Evolutionary conservation across 768 basidiomycete species (phyloP).

Genomic region (Russula earlei): DNA sequence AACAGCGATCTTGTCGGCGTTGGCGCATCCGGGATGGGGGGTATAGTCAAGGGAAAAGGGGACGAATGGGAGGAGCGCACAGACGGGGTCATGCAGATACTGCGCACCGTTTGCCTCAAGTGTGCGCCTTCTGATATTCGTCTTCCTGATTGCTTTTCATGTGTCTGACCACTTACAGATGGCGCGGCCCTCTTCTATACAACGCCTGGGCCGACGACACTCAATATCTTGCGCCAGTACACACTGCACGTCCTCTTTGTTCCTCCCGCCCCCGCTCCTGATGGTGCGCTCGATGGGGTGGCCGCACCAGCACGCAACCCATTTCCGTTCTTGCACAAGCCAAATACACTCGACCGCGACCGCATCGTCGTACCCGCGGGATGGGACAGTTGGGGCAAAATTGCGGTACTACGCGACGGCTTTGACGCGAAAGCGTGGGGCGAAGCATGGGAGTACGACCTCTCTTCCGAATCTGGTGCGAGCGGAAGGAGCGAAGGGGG

Average conservation of each 20-base stretch:
- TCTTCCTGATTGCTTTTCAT: neutral
- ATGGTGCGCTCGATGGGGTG: conserved; percentile 26
- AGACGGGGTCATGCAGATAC: conserved; percentile 91
- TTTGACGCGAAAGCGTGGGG: conserved; percentile 80
- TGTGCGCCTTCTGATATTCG: conserved; percentile 45
- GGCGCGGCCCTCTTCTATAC: conserved; percentile 91
- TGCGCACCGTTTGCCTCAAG: conserved; percentile 85
- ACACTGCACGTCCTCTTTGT: conserved; percentile 73
- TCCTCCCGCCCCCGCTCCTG: conserved; percentile 50
- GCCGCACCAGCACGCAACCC: conserved; percentile 55
- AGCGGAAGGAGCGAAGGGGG: conserved; percentile 36
- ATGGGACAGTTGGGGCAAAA: conserved; percentile 99
- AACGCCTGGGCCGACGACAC: conserved; percentile 66
- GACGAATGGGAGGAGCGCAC: conserved; percentile 93
- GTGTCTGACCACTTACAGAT: conserved; percentile 38
- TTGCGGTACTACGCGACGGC: conserved; percentile 78
- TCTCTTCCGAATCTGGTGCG: conserved; percentile 33
- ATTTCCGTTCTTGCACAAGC: conserved; percentile 79
- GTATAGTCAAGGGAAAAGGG: conserved; percentile 87
- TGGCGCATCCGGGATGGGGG: conserved; percentile 76
- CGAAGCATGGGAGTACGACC: conserved; percentile 69
- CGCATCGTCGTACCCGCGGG: conserved; percentile 87
- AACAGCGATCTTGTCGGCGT: conserved; percentile 56
- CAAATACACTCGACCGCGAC: conserved; percentile 90
- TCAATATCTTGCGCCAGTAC: conserved; percentile 73